Evolutionary conservation across 2,329 filamentous ascomycete species (phyloP).

Genomic region (Trichoderma guizhouense): DNA sequence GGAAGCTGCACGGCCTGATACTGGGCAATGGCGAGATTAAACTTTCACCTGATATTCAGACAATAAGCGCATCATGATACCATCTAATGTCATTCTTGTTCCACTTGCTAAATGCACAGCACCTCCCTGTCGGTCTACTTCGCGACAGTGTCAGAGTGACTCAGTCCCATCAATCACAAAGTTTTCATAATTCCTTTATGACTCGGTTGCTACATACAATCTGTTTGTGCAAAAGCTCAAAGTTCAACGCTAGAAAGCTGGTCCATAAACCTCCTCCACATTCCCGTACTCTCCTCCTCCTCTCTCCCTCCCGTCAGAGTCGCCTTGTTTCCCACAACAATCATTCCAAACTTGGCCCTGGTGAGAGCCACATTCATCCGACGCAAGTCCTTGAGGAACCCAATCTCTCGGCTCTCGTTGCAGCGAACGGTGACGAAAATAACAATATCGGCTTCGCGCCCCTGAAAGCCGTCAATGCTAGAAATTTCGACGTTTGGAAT

Average conservation of each 20-base stretch:
- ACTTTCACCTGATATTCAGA: constrained; percentile 19
- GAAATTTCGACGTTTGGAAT: constrained; percentile 33
- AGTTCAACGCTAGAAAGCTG: neutral
- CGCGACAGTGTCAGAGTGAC: neutral
- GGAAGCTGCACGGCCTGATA: constrained; percentile 73
- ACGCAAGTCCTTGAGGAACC: constrained; percentile 40
- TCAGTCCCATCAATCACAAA: neutral
- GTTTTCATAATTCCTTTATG: neutral
- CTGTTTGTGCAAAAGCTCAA: neutral
- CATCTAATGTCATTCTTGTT: neutral
- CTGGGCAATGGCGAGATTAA: constrained; percentile 64
- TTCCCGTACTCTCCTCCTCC: constrained; percentile 16
- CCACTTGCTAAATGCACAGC: too few relatives aligned
- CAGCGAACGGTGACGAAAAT: constrained; percentile 42
- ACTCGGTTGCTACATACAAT: neutral
- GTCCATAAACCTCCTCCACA: constrained; percentile 15
- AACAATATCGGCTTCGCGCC: constrained; percentile 41
- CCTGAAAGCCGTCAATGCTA: constrained; percentile 44
- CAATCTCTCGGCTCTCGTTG: constrained; percentile 37
- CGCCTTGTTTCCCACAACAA: constrained; percentile 31
- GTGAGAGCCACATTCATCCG: constrained; percentile 42
- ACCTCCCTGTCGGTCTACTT: too few relatives aligned
- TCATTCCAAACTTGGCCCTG: constrained; percentile 33
- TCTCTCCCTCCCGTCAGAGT: constrained; percentile 27
- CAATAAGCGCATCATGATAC: constrained; percentile 7